phyloP scores from a whole-genome alignment of 164 flowering plant species.

The Euptelea pleiosperma region DNA sequence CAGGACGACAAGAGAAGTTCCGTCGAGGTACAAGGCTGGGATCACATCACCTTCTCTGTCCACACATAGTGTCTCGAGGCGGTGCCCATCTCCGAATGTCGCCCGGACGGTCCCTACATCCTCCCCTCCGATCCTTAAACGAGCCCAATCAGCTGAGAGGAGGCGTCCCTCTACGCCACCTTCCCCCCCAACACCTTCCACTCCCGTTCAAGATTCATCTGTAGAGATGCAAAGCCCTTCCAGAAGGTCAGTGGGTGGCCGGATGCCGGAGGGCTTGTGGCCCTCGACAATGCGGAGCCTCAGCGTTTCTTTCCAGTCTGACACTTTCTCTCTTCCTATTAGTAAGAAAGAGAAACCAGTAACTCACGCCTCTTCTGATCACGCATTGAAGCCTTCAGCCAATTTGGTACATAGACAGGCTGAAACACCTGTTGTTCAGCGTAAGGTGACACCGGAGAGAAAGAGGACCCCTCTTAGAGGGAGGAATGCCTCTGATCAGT shows the following conservation, averaged over 20 bases:
- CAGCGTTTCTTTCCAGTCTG: conserved; percentile 84
- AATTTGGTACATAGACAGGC: conserved; percentile 57
- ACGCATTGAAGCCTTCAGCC: conserved; percentile 63
- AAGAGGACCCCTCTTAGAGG: conserved; percentile 84
- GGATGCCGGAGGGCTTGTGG: conserved; percentile 71
- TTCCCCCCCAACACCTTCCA: conserved; percentile 55
- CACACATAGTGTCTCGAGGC: conserved; percentile 37
- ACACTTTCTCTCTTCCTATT: conserved; percentile 63
- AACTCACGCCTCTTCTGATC: conserved; percentile 39
- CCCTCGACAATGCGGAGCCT: conserved; percentile 90
- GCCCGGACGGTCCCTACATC: conserved; percentile 34
- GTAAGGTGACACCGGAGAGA: conserved; percentile 76
- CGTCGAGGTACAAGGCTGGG: conserved; percentile 60
- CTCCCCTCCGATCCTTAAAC: conserved; percentile 38
- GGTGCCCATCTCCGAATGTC: conserved; percentile 63
- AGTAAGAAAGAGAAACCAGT: conserved; percentile 72
- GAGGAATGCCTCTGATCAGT: conserved; percentile 59
- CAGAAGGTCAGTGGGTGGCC: conserved; percentile 35
- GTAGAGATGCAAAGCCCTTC: conserved; percentile 36
- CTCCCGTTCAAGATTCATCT: conserved; percentile 57
- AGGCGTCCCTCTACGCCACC: conserved; percentile 75
- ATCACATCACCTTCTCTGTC: conserved; percentile 46
- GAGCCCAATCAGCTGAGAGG: conserved; percentile 81
- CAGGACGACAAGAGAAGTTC: conserved; percentile 41
- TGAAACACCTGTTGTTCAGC: conserved; percentile 32